Percentiles rank a stretch among this genome's conserved stretches.
Evolutionary conservation across 768 basidiomycete species (phyloP).

Genomic region (Tulasnella sp.): DNA sequence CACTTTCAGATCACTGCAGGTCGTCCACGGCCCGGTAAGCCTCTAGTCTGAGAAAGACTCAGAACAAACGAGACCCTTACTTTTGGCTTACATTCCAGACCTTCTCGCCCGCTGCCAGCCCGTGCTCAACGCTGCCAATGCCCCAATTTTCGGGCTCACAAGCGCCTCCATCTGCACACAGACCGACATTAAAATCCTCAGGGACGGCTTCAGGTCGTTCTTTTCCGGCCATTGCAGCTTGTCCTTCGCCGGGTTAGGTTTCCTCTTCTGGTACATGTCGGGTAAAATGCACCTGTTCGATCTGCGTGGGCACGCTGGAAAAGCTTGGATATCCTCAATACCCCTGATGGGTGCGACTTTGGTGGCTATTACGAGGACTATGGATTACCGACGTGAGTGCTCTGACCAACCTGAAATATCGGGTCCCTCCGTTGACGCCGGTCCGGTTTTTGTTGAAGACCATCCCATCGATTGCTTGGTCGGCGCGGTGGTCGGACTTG

Average conservation of each 20-base stretch:
- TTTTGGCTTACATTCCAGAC: conserved; percentile 42
- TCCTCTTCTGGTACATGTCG: conserved; percentile 80
- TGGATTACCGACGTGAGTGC: conserved; percentile 80
- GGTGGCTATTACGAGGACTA: conserved; percentile 80
- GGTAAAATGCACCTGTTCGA: conserved; percentile 94
- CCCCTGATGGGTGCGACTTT: conserved; percentile 73
- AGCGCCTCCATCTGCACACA: conserved; percentile 78
- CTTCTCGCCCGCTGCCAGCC: conserved; percentile 71
- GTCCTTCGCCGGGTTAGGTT: conserved; percentile 89
- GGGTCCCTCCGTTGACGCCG: background rate
- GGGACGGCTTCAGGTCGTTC: conserved; percentile 89
- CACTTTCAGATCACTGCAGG: conserved; percentile 53
- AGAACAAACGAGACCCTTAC: too few relatives aligned
- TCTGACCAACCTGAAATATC: background rate
- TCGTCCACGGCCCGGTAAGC: conserved; percentile 75
- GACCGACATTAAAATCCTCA: conserved; percentile 50
- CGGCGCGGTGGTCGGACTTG: conserved; percentile 69
- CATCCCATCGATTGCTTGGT: conserved; percentile 90
- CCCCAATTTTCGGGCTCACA: conserved; percentile 62
- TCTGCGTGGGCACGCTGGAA: conserved; percentile 65
- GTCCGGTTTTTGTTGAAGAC: conserved; percentile 46
- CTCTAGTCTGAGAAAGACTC: conserved; percentile 8
- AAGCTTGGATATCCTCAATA: conserved; percentile 76
- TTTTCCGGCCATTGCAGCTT: conserved; percentile 87
- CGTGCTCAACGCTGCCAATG: conserved; percentile 56